Conservation (phyloP, 2,329 filamentous ascomycete species). For the Sarocladium oryzae region DNA sequence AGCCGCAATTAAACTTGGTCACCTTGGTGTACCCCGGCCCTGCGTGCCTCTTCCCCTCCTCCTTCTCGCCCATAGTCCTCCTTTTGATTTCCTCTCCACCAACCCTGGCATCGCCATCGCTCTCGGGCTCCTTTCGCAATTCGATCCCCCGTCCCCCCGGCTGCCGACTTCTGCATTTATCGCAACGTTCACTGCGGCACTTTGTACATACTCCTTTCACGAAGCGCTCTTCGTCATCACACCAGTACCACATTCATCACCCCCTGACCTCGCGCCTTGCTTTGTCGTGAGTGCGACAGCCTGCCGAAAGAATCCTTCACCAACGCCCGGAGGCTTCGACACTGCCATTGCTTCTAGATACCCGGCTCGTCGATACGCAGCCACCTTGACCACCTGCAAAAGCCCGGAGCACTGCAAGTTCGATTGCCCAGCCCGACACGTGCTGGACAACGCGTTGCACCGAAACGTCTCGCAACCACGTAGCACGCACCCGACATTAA, state of each 20-base stretch:
- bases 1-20: constrained; percentile 7
- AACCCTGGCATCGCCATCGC: not conserved
- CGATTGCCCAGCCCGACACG: too few species aligned
- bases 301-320: too few species aligned
- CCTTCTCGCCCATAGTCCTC: not conserved
- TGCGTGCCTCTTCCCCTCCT: not conserved
- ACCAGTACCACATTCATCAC: not conserved
- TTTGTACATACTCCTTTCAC: constrained; percentile 1
- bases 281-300: too few species aligned
- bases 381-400: too few species aligned
- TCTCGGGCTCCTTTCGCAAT: not conserved
- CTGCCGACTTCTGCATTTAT: not conserved
- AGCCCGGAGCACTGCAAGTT: too few species aligned
- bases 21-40: not conserved
- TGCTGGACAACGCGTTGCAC: not conserved
- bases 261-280: too few species aligned
- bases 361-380: too few species aligned
- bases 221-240: not conserved
- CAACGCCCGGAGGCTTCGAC: not conserved
- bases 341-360: not conserved
- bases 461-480: constrained; percentile 7
- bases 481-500: not conserved
- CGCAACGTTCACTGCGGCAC: not conserved
- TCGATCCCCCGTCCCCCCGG: not conserved
- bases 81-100: constrained; percentile 3